Percentiles rank a stretch among this genome's conserved stretches.
Conservation (phyloP, 225 moss, liverwort and hornwort species). For the Climacium dendroides region DNA sequence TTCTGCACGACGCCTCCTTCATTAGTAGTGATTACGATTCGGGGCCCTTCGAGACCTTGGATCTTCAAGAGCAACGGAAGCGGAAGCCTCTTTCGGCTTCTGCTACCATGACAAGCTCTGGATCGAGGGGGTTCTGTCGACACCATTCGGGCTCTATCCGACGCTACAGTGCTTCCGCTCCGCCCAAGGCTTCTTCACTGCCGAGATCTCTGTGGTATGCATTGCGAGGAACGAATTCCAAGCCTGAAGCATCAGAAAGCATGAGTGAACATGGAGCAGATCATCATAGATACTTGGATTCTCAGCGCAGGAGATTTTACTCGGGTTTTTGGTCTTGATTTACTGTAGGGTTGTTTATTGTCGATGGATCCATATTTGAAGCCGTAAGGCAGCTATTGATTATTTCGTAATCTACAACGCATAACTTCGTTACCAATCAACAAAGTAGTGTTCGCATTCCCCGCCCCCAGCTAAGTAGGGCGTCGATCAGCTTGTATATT, state of each 20-base stretch:
- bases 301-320: slow-evolving; percentile 38
- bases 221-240: not conserved
- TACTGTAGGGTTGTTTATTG: not conserved
- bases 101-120: slow-evolving; percentile 35
- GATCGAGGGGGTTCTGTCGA: slow-evolving; percentile 15
- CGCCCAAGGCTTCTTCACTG: slow-evolving; percentile 24
- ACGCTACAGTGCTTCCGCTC: slow-evolving; percentile 54
- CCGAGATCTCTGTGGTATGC: slow-evolving; percentile 50
- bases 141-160: slow-evolving; percentile 53
- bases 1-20: slow-evolving; percentile 19
- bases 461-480: not conserved
- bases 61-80: slow-evolving; percentile 26
- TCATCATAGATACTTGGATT: slow-evolving; percentile 8
- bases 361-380: not conserved
- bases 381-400: not conserved
- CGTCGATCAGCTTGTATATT: not conserved
- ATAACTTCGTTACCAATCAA: not conserved
- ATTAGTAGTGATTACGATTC: slow-evolving; percentile 37
- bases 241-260: slow-evolving; percentile 10
- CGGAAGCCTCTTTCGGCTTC: slow-evolving; percentile 52
- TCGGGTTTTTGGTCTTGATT: slow-evolving; percentile 32
- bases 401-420: not conserved
- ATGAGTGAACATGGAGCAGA: slow-evolving; percentile 36
- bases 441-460: not conserved
- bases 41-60: slow-evolving; percentile 29